These are phyloP conservation scores for Globisporangium spinosum DNA, from an alignment of 352 stramenopile genomes.

Conservation along the genomic window DNA sequence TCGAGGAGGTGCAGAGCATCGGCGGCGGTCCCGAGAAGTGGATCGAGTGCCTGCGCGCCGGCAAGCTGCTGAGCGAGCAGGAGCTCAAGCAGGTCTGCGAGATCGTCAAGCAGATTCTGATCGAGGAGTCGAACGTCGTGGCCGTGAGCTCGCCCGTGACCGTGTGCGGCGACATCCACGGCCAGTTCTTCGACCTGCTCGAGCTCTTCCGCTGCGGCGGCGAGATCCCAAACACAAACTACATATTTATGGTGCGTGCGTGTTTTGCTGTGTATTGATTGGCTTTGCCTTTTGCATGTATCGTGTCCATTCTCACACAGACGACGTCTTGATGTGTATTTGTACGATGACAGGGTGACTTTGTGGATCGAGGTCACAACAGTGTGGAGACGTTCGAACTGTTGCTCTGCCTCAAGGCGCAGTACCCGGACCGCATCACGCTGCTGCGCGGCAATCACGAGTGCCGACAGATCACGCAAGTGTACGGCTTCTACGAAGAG, in stretches of 20 bases:
- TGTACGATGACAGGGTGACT: constrained; percentile 63
- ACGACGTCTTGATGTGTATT: constrained; percentile 1
- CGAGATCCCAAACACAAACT: constrained; percentile 85
- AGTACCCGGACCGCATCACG: constrained; percentile 87
- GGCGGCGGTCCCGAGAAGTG: constrained; percentile 77
- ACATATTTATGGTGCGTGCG: constrained; percentile 83
- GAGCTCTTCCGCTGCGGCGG: constrained; percentile 87
- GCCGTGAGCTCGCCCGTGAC: constrained; percentile 87
- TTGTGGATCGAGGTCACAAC: constrained; percentile 89
- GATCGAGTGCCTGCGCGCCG: constrained; percentile 76
- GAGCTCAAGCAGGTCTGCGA: constrained; percentile 89
- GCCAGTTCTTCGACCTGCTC: constrained; percentile 88
- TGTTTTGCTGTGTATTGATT: neutral
- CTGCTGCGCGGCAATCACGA: constrained; percentile 89
- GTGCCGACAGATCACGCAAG: constrained; percentile 95
- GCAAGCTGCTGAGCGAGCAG: constrained; percentile 82
- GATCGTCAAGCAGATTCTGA: constrained; percentile 89
- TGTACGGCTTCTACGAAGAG: constrained; percentile 98
- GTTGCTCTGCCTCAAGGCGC: constrained; percentile 83
- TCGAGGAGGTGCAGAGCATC: constrained; percentile 53
- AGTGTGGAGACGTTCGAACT: constrained; percentile 90
- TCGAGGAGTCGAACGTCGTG: constrained; percentile 91
- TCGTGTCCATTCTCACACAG: neutral
- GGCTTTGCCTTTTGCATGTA: neutral
- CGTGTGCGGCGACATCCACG: constrained; percentile 88